A percentile compares a stretch with the other conserved stretches of the same genome.
These are phyloP conservation scores for Lachnellula arida DNA, from an alignment of 2,329 filamentous ascomycete genomes.

Conservation along the genomic window DNA sequence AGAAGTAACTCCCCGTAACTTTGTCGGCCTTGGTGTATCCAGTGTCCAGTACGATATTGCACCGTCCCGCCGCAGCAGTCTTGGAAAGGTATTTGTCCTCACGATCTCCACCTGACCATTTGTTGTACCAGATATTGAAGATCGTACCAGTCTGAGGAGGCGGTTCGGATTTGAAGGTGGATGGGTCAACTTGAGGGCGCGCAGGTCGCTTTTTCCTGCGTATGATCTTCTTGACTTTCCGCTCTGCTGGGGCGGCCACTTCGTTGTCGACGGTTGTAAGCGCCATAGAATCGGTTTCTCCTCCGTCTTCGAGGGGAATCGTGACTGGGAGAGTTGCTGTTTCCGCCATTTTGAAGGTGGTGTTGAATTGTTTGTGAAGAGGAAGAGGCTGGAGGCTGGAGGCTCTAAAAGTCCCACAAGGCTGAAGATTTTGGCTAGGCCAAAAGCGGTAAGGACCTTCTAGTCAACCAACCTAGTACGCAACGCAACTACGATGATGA, in stretches of 20 bases:
- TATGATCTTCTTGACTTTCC: conserved; percentile 84
- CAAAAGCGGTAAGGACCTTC: background rate
- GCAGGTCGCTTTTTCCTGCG: conserved; percentile 87
- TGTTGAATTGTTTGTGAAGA: background rate
- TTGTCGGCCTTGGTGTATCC: conserved; percentile 77
- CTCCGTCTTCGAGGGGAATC: conserved; percentile 10
- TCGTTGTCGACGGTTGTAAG: conserved; percentile 27
- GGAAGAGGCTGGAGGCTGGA: background rate
- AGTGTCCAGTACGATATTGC: conserved; percentile 75
- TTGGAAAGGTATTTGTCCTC: conserved; percentile 88
- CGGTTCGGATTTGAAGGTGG: conserved; percentile 75
- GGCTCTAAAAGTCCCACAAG: background rate
- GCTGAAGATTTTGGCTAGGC: background rate
- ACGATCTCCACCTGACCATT: conserved; percentile 92
- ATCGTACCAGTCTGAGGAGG: conserved; percentile 90
- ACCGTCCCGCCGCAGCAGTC: conserved; percentile 76
- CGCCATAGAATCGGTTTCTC: conserved; percentile 19
- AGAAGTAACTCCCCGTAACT: conserved; percentile 80
- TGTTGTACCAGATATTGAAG: conserved; percentile 99
- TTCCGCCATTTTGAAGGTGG: conserved; percentile 8
- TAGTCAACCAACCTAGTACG: too few species aligned
- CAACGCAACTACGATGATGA: too few species aligned
- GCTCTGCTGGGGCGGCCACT: conserved; percentile 24
- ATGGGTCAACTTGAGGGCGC: conserved; percentile 83
- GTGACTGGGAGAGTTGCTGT: conserved; percentile 20